Conservation (phyloP, 176 grass and related monocot genomes). For the Musa troglodytarum region DNA sequence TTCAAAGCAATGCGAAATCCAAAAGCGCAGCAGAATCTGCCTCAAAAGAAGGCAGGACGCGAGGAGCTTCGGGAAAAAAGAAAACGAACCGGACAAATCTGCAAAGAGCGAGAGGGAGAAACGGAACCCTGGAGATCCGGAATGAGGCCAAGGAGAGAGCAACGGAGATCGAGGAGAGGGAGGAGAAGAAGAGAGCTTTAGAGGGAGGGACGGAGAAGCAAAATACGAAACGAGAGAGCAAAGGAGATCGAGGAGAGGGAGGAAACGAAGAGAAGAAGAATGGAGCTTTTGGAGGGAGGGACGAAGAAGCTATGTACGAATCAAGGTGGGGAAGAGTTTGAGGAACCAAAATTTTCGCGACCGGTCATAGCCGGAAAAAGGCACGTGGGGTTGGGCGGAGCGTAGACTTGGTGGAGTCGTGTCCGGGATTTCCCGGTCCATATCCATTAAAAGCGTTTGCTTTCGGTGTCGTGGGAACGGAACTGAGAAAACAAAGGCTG, state of each 20-base stretch:
- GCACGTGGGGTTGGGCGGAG: too few relatives aligned
- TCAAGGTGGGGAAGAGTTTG: too few relatives aligned
- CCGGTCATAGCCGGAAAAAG: not conserved
- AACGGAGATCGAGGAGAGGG: not conserved
- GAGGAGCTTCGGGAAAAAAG: not conserved
- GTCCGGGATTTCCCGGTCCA: too few relatives aligned
- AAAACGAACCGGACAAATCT: not conserved
- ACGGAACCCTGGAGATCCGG: not conserved
- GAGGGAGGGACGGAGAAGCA: not conserved
- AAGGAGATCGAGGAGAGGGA: not conserved
- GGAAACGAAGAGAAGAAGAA: not conserved
- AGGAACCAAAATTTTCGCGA: too few relatives aligned
- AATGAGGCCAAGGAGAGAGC: not conserved
- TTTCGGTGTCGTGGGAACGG: too few relatives aligned
- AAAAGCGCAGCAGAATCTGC: not conserved
- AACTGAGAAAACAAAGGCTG: too few relatives aligned
- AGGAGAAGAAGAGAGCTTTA: not conserved
- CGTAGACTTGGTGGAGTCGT: too few relatives aligned
- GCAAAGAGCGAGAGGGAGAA: not conserved
- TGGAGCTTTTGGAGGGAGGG: not conserved
- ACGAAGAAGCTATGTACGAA: not conserved
- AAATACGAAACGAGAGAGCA: too few relatives aligned
- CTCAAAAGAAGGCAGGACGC: not conserved
- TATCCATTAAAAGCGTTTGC: too few relatives aligned
- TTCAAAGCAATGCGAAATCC: not conserved